Base-by-base conservation (phyloP, 2,329 filamentous ascomycete species). In the Eutypa lata region DNA sequence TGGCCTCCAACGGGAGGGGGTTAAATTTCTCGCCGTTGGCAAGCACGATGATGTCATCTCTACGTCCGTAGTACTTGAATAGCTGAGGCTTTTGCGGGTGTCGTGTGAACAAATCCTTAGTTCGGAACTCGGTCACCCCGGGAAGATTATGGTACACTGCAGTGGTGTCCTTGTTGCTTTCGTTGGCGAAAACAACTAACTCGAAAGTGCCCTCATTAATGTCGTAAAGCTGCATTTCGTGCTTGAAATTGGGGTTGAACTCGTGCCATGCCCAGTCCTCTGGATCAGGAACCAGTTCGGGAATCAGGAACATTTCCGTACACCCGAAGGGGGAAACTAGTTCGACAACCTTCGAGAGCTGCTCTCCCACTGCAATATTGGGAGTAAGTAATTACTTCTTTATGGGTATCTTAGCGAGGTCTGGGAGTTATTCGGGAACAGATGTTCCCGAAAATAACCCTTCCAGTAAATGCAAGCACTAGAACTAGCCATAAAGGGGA, bases 1-100 rank as follows among this genome's bases (percentile, higher is more conserved):
- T 58, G 18, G 61, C 54, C 50, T 77, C 74, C 60, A 74, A 64
- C 0, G 64, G 63, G 10, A 72, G 59, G 0, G 75, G 74, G 37
- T 76, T 76, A 43, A 76, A 66, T 56, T 77, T 78, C 48, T 76
- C 71, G 1, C 76, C 75, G 47, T 73, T 76, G 22, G 65, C 68
- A 11, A 76, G 60, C 1, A 76, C 71, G 18, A 77, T 70, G 11
- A 76, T 68, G 56, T 78, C 75, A 49, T 78, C 74, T 8, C 57
- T 56, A 2, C 74, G 67, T 1, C 73, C 73, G 21, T 67, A 54
- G 53, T 67, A 76, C 8, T 64, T 67, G 66, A 69, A 77, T 1
- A 73, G 62, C 24, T 59, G 48, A 0, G 63, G 60, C 6, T 71
- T 69, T 2, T 58, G 61, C 0, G 75, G 70, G 51, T 77, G 74